A percentile compares a stretch with the other conserved stretches of the same genome.
These are phyloP conservation scores for Megacollybia marginata DNA, from an alignment of 768 basidiomycete species.

Conservation along the genomic window DNA sequence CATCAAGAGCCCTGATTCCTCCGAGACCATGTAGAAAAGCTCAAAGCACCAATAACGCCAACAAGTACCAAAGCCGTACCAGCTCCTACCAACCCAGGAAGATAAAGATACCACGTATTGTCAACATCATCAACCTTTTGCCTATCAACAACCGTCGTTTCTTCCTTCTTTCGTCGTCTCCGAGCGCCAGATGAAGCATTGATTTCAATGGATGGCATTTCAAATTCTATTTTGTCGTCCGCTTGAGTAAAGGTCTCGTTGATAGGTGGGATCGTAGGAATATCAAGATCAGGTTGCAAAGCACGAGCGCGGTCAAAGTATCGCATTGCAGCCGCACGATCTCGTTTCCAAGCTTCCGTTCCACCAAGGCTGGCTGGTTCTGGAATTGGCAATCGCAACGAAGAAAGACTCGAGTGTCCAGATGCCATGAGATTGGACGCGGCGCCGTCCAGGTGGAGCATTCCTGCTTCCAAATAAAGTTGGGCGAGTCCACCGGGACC, in stretches of 20 bases:
- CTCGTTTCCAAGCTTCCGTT: slow-evolving; percentile 66
- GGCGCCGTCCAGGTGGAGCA: slow-evolving; percentile 76
- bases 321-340: slow-evolving; percentile 60
- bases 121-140: slow-evolving; percentile 54
- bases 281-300: slow-evolving; percentile 57
- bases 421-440: slow-evolving; percentile 65
- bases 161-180: slow-evolving; percentile 52
- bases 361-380: slow-evolving; percentile 47
- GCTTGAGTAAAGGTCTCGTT: slow-evolving; percentile 13
- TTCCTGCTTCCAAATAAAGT: slow-evolving; percentile 71
- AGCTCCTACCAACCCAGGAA: slow-evolving; percentile 75
- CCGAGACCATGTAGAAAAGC: slow-evolving; percentile 64
- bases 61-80: slow-evolving; percentile 79
- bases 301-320: slow-evolving; percentile 66
- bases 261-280: slow-evolving; percentile 57
- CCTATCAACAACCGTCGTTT: slow-evolving; percentile 34
- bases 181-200: slow-evolving; percentile 23
- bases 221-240: slow-evolving; percentile 30
- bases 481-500: slow-evolving; percentile 61
- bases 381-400: slow-evolving; percentile 58
- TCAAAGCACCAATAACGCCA: slow-evolving; percentile 70
- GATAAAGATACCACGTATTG: slow-evolving; percentile 71
- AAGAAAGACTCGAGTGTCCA: slow-evolving; percentile 71
- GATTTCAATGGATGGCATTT: slow-evolving; percentile 65
- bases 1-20: slow-evolving; percentile 54